These are phyloP conservation scores for Acacia pycnantha DNA, from an alignment of 331 rosid genomes.

Conservation along the genomic window DNA sequence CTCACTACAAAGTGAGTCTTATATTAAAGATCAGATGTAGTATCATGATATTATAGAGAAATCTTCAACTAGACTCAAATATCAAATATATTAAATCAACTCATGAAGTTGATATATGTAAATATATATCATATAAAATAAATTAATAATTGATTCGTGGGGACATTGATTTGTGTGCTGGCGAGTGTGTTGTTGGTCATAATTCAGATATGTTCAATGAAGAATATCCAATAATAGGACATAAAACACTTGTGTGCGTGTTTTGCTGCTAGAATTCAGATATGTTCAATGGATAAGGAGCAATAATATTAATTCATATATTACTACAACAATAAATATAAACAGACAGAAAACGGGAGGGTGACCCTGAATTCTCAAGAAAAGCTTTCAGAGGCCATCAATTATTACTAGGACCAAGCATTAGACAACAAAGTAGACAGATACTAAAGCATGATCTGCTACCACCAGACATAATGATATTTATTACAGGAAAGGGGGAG, in stretches of 20 bases:
- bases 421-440: not conserved
- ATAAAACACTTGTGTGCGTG: no score
- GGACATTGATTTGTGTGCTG: not conserved
- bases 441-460: not conserved
- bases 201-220: not conserved
- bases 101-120: not conserved
- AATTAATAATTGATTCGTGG: not conserved
- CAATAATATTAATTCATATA: not conserved
- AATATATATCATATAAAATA: not conserved
- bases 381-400: not conserved
- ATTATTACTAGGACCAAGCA: not conserved
- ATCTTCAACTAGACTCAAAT: not conserved
- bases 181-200: not conserved
- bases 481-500: not conserved
- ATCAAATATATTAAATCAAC: not conserved
- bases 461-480: not conserved
- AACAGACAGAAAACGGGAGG: not conserved
- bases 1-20: no score
- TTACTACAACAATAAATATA: not conserved
- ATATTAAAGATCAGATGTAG: no score
- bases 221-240: not conserved
- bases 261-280: no score
- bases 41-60: not conserved
- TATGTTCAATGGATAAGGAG: no score
- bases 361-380: conserved; percentile 1